A percentile compares a stretch with the other conserved stretches of the same genome.
Conservation (phyloP, 768 basidiomycete species). For the Boletus rufocinnamomeus region DNA sequence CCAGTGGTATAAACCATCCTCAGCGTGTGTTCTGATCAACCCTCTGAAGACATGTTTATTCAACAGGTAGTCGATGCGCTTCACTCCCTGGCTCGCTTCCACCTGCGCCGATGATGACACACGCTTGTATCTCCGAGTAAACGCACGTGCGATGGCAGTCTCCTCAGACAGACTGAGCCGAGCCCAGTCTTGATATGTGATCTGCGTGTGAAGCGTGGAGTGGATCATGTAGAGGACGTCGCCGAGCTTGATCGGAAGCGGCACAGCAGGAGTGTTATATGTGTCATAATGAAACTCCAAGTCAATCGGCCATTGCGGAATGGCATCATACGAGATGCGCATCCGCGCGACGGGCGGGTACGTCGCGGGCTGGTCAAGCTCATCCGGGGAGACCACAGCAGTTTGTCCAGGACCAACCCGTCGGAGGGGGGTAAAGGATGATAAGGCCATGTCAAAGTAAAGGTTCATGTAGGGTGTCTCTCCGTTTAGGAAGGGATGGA, state of each 20-base stretch:
- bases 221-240: conserved; percentile 59
- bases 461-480: conserved; percentile 48
- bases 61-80: conserved; percentile 40
- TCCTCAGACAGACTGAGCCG: conserved; percentile 28
- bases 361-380: conserved; percentile 55
- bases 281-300: conserved; percentile 42
- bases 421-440: conserved; percentile 47
- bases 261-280: conserved; percentile 22
- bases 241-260: conserved; percentile 53
- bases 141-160: conserved; percentile 38
- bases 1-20: conserved; percentile 35
- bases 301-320: conserved; percentile 65
- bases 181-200: conserved; percentile 40
- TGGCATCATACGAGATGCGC: conserved; percentile 55
- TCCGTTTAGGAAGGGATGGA: conserved; percentile 49
- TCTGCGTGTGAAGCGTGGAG: conserved; percentile 44
- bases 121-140: conserved; percentile 38
- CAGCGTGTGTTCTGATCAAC: conserved; percentile 33
- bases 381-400: conserved; percentile 41
- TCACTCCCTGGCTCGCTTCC: conserved; percentile 42
- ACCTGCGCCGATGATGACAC: conserved; percentile 32
- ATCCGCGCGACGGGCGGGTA: conserved; percentile 55
- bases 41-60: conserved; percentile 41
- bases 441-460: conserved; percentile 55
- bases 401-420: conserved; percentile 42